phyloP scores from a whole-genome alignment of 1,284 basidiomycete species.

The Polyporus tsugae region DNA sequence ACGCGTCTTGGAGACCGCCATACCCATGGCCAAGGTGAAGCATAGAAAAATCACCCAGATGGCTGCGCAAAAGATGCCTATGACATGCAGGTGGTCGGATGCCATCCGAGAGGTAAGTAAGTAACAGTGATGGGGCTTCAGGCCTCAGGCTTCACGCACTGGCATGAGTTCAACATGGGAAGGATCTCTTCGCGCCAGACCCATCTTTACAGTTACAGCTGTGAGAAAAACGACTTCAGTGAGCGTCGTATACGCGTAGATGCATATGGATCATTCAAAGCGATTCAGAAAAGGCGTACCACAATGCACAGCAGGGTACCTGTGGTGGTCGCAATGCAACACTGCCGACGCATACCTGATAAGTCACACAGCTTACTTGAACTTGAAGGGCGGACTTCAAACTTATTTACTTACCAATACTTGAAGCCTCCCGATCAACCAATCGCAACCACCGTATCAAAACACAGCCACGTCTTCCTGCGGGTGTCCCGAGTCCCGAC shows the following conservation, averaged over 20 bases:
- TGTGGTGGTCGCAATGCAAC: background rate
- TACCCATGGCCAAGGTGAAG: constrained; percentile 11
- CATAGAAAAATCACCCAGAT: background rate
- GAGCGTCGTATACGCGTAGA: background rate
- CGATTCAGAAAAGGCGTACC: background rate
- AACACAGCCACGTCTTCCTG: background rate
- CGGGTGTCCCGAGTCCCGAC: too few species aligned
- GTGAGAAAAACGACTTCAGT: background rate
- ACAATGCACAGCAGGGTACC: background rate
- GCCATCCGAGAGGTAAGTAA: too few species aligned
- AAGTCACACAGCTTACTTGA: too few species aligned
- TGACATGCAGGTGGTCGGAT: background rate
- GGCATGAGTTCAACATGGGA: background rate
- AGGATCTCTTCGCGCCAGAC: background rate
- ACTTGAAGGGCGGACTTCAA: background rate
- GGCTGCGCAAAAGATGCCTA: background rate
- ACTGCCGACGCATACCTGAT: background rate
- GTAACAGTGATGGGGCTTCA: background rate
- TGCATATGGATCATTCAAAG: background rate
- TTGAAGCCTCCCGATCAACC: background rate
- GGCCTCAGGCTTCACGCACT: background rate
- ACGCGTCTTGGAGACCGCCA: constrained; percentile 14
- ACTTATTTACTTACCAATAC: background rate
- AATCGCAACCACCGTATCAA: background rate
- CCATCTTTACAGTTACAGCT: background rate